A percentile compares a stretch with the other conserved stretches of the same genome.
Conservation (phyloP, 2,329 filamentous ascomycete genomes). For the Paraphoma chrysanthemicola region DNA sequence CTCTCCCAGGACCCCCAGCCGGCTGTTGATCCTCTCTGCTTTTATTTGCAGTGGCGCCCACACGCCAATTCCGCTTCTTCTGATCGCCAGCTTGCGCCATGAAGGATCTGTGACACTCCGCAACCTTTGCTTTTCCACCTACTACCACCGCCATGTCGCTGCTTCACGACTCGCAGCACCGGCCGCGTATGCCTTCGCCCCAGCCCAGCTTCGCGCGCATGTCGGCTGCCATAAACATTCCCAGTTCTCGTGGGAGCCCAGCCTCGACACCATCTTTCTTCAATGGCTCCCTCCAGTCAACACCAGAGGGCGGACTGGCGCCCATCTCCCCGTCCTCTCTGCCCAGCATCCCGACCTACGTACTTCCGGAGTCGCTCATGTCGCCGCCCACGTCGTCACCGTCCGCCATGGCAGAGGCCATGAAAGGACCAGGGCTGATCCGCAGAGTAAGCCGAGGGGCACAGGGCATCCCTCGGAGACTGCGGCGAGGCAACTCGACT, state of each 20-base stretch:
- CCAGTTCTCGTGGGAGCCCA: conserved; percentile 50
- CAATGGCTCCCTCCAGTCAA: conserved; percentile 70
- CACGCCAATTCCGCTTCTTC: conserved; percentile 25
- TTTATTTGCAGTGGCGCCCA: conserved; percentile 35
- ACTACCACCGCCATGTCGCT: conserved; percentile 29
- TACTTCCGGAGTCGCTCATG: conserved; percentile 76
- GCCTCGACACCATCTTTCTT: conserved; percentile 47
- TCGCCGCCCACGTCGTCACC: conserved; percentile 50
- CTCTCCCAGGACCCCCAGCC: conserved; percentile 28
- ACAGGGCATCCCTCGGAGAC: conserved; percentile 70
- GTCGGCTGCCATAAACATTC: conserved; percentile 43
- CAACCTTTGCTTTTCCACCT: conserved; percentile 15
- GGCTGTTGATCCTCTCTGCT: conserved; percentile 36
- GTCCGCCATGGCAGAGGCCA: conserved; percentile 69
- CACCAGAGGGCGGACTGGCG: conserved; percentile 66
- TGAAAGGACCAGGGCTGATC: conserved; percentile 73
- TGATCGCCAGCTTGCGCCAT: conserved; percentile 25
- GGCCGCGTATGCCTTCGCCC: conserved; percentile 43
- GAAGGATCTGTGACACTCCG: conserved; percentile 31
- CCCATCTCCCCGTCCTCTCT: conserved; percentile 62
- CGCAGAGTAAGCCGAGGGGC: conserved; percentile 85
- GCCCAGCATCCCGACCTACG: conserved; percentile 59
- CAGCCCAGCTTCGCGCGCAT: conserved; percentile 38
- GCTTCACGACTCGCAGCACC: conserved; percentile 37
- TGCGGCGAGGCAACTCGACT: conserved; percentile 79